Percentiles rank a stretch among this genome's conserved stretches.
These are phyloP conservation scores for Adenanthera pavonina DNA, from an alignment of 306 rosid species.

Conservation along the genomic window DNA sequence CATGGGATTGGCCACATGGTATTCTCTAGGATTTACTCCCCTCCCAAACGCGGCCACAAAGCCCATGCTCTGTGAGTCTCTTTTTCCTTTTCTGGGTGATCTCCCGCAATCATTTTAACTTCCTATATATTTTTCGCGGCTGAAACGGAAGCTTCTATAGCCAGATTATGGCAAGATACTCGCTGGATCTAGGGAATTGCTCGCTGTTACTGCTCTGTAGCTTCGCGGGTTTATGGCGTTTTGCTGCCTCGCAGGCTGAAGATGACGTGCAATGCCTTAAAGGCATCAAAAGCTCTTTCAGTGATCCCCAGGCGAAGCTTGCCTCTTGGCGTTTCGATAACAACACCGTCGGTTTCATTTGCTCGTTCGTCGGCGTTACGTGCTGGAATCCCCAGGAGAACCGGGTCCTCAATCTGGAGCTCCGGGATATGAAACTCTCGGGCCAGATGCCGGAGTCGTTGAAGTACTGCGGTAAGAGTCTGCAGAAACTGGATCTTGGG, in stretches of 20 bases:
- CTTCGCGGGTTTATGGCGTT: slow-evolving; percentile 22
- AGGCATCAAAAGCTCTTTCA: slow-evolving; percentile 50
- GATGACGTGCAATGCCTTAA: slow-evolving; percentile 67
- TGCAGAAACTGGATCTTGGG: slow-evolving; percentile 73
- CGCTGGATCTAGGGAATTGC: slow-evolving; percentile 14
- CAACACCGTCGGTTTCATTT: slow-evolving; percentile 63
- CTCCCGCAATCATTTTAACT: neutral
- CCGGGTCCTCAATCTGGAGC: slow-evolving; percentile 60
- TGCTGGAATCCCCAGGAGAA: slow-evolving; percentile 88
- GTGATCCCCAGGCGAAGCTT: slow-evolving; percentile 47
- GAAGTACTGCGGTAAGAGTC: slow-evolving; percentile 62
- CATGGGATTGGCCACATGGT: neutral
- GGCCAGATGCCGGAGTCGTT: slow-evolving; percentile 64
- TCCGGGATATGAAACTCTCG: slow-evolving; percentile 56
- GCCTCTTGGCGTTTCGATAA: slow-evolving; percentile 65
- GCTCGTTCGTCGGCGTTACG: slow-evolving; percentile 64
- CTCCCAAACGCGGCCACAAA: neutral
- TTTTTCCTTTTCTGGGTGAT: neutral
- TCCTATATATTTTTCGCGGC: slow-evolving; percentile 13
- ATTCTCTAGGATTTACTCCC: neutral
- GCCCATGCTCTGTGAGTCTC: slow-evolving; percentile 27
- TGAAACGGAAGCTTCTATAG: slow-evolving; percentile 37
- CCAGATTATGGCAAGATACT: neutral
- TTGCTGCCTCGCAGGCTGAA: slow-evolving; percentile 46
- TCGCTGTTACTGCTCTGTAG: slow-evolving; percentile 21